Percentiles rank a stretch among this genome's conserved stretches.
These are phyloP conservation scores for Entomortierella chlamydospora DNA, from an alignment of 192 early-diverging fungal species.

Conservation along the genomic window DNA sequence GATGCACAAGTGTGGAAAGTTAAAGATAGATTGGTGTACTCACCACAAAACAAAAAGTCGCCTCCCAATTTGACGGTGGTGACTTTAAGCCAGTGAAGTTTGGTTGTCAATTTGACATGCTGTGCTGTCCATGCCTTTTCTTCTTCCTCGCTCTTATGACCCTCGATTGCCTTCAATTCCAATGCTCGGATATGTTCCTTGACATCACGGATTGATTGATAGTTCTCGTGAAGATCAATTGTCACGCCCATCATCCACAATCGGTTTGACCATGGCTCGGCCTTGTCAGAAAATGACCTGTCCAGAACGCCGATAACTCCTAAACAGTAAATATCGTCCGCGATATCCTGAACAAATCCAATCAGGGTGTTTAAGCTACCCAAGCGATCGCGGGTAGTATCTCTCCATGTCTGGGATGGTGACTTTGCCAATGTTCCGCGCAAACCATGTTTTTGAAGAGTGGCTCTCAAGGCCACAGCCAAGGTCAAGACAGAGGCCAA, in stretches of 20 bases:
- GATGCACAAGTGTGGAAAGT: conserved; percentile 2
- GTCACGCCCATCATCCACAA: conserved; percentile 79
- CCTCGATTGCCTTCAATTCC: conserved; percentile 12
- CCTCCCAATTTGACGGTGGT: conserved; percentile 73
- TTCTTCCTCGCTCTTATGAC: conserved; percentile 19
- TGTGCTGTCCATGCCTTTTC: conserved; percentile 19
- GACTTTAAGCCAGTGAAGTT: conserved; percentile 65
- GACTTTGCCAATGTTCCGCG: conserved; percentile 10
- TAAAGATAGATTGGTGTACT: too few species aligned
- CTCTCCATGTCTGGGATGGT: conserved; percentile 4
- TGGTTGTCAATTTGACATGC: conserved; percentile 50
- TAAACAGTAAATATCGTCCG: conserved; percentile 81
- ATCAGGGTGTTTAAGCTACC: conserved; percentile 59
- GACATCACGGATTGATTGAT: conserved; percentile 52
- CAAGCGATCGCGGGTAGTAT: conserved; percentile 28
- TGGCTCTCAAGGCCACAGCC: conserved; percentile 8
- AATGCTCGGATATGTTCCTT: conserved; percentile 35
- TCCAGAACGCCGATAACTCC: conserved; percentile 75
- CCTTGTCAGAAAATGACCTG: conserved; percentile 59
- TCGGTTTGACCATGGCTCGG: conserved; percentile 71
- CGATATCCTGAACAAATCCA: conserved; percentile 74
- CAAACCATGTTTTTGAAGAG: conserved; percentile 2
- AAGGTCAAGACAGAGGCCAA: conserved; percentile 62
- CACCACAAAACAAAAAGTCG: conserved; percentile 83
- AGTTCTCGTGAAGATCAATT: conserved; percentile 71